phyloP scores from a whole-genome alignment of 1,139 yeast genomes.

The Debaryomyces coudertii region DNA sequence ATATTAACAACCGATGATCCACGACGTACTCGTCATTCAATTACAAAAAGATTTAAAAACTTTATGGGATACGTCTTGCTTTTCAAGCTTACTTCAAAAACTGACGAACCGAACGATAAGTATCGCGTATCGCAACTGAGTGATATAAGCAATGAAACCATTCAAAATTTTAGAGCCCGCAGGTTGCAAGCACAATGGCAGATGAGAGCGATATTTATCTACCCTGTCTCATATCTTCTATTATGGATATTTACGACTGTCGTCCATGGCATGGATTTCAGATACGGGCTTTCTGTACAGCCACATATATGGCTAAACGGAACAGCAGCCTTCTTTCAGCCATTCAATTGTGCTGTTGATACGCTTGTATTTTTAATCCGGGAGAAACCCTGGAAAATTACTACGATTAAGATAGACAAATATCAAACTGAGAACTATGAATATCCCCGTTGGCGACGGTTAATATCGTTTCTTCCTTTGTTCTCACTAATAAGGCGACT shows the following conservation, averaged over 20 bases:
- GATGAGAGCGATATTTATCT: slow-evolving; percentile 75
- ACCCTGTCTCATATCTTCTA: slow-evolving; percentile 78
- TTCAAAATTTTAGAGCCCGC: slow-evolving; percentile 59
- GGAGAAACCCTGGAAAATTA: slow-evolving; percentile 72
- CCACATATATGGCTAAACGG: slow-evolving; percentile 68
- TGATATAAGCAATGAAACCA: slow-evolving; percentile 43
- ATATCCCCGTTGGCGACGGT: slow-evolving; percentile 7
- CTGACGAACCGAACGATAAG: not conserved
- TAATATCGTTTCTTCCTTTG: slow-evolving; percentile 7
- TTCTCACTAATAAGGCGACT: not conserved
- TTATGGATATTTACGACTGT: slow-evolving; percentile 82
- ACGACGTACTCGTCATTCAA: not conserved
- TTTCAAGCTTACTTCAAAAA: not conserved
- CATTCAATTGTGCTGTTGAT: slow-evolving; percentile 79
- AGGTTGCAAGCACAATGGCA: slow-evolving; percentile 72
- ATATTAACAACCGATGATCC: not conserved
- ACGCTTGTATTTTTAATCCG: slow-evolving; percentile 73
- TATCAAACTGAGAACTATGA: not conserved
- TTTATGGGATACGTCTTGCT: not conserved
- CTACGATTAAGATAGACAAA: not conserved
- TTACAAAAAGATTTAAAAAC: not conserved
- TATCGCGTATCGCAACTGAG: slow-evolving; percentile 22
- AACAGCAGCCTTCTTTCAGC: slow-evolving; percentile 75
- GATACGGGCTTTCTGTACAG: slow-evolving; percentile 48
- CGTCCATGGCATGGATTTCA: slow-evolving; percentile 61